Percentiles rank a stretch among this genome's conserved stretches.
Conservation (phyloP, 306 rosid species). For the Ammopiptanthus mongolicus region DNA sequence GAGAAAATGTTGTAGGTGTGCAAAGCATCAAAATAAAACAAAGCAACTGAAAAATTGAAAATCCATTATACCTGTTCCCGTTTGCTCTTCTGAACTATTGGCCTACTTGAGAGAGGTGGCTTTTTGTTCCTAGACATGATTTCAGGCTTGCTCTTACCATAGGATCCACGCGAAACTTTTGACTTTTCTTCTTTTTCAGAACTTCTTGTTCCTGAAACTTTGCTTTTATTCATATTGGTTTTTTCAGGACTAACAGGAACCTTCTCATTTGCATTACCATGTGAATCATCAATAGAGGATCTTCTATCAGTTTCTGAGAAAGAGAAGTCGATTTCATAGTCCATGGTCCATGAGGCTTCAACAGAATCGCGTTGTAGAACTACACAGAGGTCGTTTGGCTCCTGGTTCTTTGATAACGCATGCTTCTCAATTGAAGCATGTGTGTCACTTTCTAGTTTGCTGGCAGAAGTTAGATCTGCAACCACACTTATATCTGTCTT, state of each 20-base stretch:
- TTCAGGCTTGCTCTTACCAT: slow-evolving; percentile 29
- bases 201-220: slow-evolving; percentile 34
- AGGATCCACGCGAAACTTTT: slow-evolving; percentile 16
- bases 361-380: slow-evolving; percentile 46
- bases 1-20: background rate
- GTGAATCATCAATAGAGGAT: slow-evolving; percentile 31
- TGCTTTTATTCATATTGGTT: slow-evolving; percentile 27
- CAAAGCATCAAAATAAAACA: slow-evolving; percentile 4
- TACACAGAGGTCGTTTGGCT: slow-evolving; percentile 49
- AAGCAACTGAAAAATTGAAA: background rate
- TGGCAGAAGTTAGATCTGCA: slow-evolving; percentile 38
- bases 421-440: slow-evolving; percentile 27
- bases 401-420: slow-evolving; percentile 22
- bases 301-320: slow-evolving; percentile 37
- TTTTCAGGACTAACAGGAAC: slow-evolving; percentile 30
- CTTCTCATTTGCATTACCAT: slow-evolving; percentile 25
- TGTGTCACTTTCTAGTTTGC: slow-evolving; percentile 21
- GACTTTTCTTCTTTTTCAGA: slow-evolving; percentile 30
- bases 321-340: slow-evolving; percentile 47
- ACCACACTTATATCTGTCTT: slow-evolving; percentile 41
- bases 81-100: slow-evolving; percentile 56
- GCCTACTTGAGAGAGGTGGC: slow-evolving; percentile 31
- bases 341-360: slow-evolving; percentile 35
- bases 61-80: slow-evolving; percentile 42
- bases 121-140: slow-evolving; percentile 27